These are phyloP conservation scores for Kwoniella dejecticola DNA, from an alignment of 768 basidiomycete species.

Conservation along the genomic window DNA sequence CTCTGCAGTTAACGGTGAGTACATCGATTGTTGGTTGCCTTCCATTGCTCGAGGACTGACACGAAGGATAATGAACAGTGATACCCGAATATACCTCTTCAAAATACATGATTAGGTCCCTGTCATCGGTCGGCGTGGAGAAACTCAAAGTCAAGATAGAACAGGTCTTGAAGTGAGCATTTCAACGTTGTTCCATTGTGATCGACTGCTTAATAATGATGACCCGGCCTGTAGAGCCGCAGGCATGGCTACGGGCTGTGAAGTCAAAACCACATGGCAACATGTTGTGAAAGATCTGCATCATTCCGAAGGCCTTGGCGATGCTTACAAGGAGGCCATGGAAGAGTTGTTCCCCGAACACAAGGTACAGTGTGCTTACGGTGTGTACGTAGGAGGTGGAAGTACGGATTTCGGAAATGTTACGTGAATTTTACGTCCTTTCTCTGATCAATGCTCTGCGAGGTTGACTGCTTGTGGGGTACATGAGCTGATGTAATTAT, in stretches of 20 bases:
- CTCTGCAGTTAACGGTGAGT: not conserved
- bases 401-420: constrained; percentile 41
- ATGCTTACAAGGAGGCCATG: not conserved
- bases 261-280: not conserved
- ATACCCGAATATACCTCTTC: too few species aligned
- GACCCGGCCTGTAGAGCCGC: too few species aligned
- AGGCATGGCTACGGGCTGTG: too few species aligned
- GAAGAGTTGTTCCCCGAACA: not conserved
- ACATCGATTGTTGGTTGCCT: too few species aligned
- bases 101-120: too few species aligned
- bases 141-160: too few species aligned
- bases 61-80: not conserved
- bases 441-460: not conserved
- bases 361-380: not conserved
- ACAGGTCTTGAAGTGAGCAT: too few species aligned
- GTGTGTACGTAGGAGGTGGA: not conserved
- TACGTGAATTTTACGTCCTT: not conserved
- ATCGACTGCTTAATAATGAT: too few species aligned
- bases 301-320: not conserved
- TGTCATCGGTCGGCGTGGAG: too few species aligned
- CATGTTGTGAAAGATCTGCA: not conserved
- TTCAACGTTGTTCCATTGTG: too few species aligned
- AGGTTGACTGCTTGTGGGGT: not conserved
- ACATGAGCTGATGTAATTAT: constrained; percentile 12
- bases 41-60: too few species aligned